phyloP scores from a whole-genome alignment of 306 rosid species.

The Cicer arietinum region DNA sequence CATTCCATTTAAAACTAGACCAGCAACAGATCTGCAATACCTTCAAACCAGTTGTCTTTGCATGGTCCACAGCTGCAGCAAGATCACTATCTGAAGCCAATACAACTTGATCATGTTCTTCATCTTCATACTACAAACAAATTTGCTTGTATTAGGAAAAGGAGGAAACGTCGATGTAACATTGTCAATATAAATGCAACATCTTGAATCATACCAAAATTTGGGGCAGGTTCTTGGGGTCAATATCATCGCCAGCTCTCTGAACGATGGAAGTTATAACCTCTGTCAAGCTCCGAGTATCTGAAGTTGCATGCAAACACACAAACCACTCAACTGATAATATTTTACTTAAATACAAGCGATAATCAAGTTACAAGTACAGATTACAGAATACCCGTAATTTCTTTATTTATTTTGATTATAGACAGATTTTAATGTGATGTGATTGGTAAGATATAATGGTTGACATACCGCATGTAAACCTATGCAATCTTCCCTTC shows the following conservation, averaged over 20 bases:
- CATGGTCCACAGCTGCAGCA: constrained; percentile 89
- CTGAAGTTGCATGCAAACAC: constrained; percentile 58
- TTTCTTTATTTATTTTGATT: not conserved
- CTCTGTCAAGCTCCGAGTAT: constrained; percentile 75
- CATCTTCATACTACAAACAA: constrained; percentile 86
- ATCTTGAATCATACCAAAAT: constrained; percentile 68
- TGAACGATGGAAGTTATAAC: constrained; percentile 79
- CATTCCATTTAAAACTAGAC: not conserved
- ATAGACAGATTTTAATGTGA: constrained; percentile 4
- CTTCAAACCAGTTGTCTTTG: constrained; percentile 86
- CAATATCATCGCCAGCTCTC: constrained; percentile 77
- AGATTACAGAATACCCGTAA: not conserved
- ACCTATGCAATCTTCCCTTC: constrained; percentile 84
- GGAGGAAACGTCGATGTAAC: not conserved
- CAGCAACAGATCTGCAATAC: constrained; percentile 48
- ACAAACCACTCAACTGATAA: constrained; percentile 39
- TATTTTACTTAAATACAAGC: constrained; percentile 10
- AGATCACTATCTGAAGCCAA: constrained; percentile 93
- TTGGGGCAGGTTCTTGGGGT: constrained; percentile 74
- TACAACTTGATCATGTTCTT: constrained; percentile 83
- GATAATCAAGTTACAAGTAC: not conserved
- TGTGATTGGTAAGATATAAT: not conserved
- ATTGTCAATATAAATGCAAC: constrained; percentile 18
- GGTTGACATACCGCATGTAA: constrained; percentile 72
- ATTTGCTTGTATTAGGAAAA: constrained; percentile 37